Conservation (phyloP, 345 rosid species). For the Schrenkiella parvula region DNA sequence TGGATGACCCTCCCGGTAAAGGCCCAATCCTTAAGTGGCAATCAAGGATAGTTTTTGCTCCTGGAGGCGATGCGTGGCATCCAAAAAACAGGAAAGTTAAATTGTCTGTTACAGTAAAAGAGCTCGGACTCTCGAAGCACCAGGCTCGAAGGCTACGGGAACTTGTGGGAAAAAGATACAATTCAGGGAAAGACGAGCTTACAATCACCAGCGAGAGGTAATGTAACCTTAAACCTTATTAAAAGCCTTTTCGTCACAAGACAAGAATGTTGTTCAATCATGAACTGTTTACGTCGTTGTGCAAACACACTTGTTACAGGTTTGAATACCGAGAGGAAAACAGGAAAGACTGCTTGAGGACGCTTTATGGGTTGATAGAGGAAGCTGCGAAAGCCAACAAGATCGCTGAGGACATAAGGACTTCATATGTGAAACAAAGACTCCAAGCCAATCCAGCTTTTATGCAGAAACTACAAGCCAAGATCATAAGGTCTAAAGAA, state of each 20-base stretch:
- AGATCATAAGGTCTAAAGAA: slow-evolving; percentile 46
- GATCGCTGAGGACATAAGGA: slow-evolving; percentile 66
- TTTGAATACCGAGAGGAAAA: slow-evolving; percentile 96
- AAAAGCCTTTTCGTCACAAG: not conserved
- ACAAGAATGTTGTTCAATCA: slow-evolving; percentile 1
- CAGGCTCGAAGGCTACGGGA: slow-evolving; percentile 72
- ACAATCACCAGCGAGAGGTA: slow-evolving; percentile 97
- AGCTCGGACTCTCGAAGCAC: slow-evolving; percentile 84
- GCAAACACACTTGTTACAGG: slow-evolving; percentile 38
- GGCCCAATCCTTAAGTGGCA: slow-evolving; percentile 94
- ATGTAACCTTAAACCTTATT: not conserved
- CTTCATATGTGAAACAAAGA: slow-evolving; percentile 69
- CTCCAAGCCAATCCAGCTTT: slow-evolving; percentile 79
- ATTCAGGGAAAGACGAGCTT: slow-evolving; percentile 94
- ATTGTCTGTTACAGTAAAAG: slow-evolving; percentile 88
- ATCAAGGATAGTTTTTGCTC: slow-evolving; percentile 79
- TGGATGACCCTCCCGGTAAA: slow-evolving; percentile 81
- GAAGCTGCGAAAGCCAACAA: slow-evolving; percentile 84
- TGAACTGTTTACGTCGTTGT: slow-evolving; percentile 7
- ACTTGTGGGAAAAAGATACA: slow-evolving; percentile 82
- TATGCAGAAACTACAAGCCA: slow-evolving; percentile 76
- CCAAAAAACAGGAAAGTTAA: slow-evolving; percentile 95
- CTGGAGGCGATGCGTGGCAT: slow-evolving; percentile 99
- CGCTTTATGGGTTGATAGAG: slow-evolving; percentile 69
- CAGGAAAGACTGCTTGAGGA: slow-evolving; percentile 89